A percentile compares a stretch with the other conserved stretches of the same genome.
Conservation (phyloP, 2,329 filamentous ascomycete species). For the Phialophora chinensis region DNA sequence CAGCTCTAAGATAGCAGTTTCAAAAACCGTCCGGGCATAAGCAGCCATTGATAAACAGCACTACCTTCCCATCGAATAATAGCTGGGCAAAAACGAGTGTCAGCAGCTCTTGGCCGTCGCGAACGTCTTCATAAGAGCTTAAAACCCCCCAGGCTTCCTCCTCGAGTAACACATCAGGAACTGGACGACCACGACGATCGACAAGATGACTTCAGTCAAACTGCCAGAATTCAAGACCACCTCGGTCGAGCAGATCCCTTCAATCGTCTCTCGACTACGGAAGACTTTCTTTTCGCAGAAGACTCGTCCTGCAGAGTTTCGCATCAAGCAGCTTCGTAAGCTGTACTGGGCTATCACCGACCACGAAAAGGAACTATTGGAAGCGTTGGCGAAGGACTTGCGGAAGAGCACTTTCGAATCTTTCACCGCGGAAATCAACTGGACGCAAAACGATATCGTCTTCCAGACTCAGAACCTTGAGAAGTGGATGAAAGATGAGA, state of each 20-base stretch:
- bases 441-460: slow-evolving; percentile 80
- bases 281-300: slow-evolving; percentile 76
- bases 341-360: slow-evolving; percentile 93
- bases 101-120: not conserved
- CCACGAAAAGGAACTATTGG: slow-evolving; percentile 72
- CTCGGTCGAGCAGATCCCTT: slow-evolving; percentile 68
- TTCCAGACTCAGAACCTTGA: slow-evolving; percentile 78
- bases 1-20: not conserved
- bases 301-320: slow-evolving; percentile 82
- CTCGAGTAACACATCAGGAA: not conserved
- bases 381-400: slow-evolving; percentile 78
- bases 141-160: not conserved
- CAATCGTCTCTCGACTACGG: slow-evolving; percentile 65
- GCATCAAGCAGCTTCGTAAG: slow-evolving; percentile 84
- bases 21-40: not conserved
- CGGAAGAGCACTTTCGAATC: slow-evolving; percentile 79
- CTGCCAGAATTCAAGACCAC: slow-evolving; percentile 64
- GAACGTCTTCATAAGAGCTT: not conserved
- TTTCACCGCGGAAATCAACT: slow-evolving; percentile 74
- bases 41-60: not conserved
- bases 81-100: no score
- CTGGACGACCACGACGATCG: not conserved
- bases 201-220: slow-evolving; percentile 44
- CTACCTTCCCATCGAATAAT: no score
- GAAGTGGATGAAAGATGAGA: slow-evolving; percentile 83